Evolutionary conservation across 2,329 filamentous ascomycete genomes (phyloP).

Genomic region (Talaromyces sp.): DNA sequence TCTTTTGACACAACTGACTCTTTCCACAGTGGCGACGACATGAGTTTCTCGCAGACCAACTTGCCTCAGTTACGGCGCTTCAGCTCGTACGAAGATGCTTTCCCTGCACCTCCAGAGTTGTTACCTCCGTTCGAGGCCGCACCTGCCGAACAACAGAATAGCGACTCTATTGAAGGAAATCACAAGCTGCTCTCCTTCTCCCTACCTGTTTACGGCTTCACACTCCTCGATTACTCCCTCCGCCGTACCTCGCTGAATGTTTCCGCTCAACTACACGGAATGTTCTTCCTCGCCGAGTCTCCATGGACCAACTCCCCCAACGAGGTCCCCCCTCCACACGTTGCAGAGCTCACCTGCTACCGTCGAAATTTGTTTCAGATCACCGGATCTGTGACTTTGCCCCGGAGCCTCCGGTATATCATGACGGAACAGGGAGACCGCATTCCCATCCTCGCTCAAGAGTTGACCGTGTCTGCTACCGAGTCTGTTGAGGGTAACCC

Average conservation of each 20-base stretch:
- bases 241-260: slow-evolving; percentile 53
- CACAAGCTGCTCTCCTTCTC: slow-evolving; percentile 72
- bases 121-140: slow-evolving; percentile 37
- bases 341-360: slow-evolving; percentile 82
- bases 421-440: slow-evolving; percentile 66
- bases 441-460: slow-evolving; percentile 46
- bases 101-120: slow-evolving; percentile 32
- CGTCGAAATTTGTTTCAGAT: slow-evolving; percentile 94
- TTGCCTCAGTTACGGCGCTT: slow-evolving; percentile 46
- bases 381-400: slow-evolving; percentile 78
- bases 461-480: slow-evolving; percentile 84
- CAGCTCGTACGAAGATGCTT: slow-evolving; percentile 47
- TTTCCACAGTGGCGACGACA: slow-evolving; percentile 47
- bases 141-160: slow-evolving; percentile 33
- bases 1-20: slow-evolving; percentile 7
- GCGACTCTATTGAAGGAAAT: slow-evolving; percentile 58
- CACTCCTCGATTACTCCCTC: slow-evolving; percentile 56
- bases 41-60: slow-evolving; percentile 43
- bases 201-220: slow-evolving; percentile 56
- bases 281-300: slow-evolving; percentile 64
- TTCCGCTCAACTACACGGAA: slow-evolving; percentile 60
- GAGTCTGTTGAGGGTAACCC: slow-evolving; percentile 91
- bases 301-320: slow-evolving; percentile 55
- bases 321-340: slow-evolving; percentile 52
- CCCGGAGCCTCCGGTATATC: slow-evolving; percentile 70